phyloP scores from a whole-genome alignment of 352 stramenopile species.

The Phytophthora macrochlamydospora region DNA sequence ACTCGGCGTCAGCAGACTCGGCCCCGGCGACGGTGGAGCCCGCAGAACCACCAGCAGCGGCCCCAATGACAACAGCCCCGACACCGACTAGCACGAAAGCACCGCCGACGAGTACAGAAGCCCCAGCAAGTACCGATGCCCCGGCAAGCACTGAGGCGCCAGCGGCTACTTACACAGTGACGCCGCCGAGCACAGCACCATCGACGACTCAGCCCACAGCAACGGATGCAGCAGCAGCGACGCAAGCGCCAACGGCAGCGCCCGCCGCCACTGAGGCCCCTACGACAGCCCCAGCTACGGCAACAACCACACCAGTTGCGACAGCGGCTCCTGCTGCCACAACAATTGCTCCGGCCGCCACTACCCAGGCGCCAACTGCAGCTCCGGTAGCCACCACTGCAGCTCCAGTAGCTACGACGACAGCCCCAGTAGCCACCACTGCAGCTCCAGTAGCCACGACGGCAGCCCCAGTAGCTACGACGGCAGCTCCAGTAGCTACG shows the following conservation, averaged over 20 bases:
- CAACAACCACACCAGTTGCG: slow-evolving; percentile 4
- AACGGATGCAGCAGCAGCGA: not conserved
- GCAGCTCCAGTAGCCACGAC: slow-evolving; percentile 2
- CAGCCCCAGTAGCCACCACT: slow-evolving; percentile 8
- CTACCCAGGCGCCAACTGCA: not conserved
- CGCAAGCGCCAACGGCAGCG: not conserved
- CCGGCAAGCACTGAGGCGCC: not conserved
- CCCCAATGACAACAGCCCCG: slow-evolving; percentile 4
- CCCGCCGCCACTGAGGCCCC: not conserved
- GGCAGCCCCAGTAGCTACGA: slow-evolving; percentile 3
- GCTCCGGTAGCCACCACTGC: not conserved
- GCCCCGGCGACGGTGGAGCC: slow-evolving; percentile 21
- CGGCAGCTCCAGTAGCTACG: not conserved
- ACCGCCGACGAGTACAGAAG: not conserved
- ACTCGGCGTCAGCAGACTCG: not conserved
- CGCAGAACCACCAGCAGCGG: slow-evolving; percentile 8
- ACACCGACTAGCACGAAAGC: slow-evolving; percentile 6
- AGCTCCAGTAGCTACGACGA: slow-evolving; percentile 1
- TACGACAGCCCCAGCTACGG: slow-evolving; percentile 1
- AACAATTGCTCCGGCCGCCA: not conserved
- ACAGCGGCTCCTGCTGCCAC: not conserved
- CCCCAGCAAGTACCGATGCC: too few species aligned
- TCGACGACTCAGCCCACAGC: not conserved
- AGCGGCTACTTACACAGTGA: not conserved
- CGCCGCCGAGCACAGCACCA: not conserved